Evolutionary conservation across 805 yeast genomes (phyloP), one percentile per base, ranked within the genome.

Genomic region (Ogataea naganishii): DNA sequence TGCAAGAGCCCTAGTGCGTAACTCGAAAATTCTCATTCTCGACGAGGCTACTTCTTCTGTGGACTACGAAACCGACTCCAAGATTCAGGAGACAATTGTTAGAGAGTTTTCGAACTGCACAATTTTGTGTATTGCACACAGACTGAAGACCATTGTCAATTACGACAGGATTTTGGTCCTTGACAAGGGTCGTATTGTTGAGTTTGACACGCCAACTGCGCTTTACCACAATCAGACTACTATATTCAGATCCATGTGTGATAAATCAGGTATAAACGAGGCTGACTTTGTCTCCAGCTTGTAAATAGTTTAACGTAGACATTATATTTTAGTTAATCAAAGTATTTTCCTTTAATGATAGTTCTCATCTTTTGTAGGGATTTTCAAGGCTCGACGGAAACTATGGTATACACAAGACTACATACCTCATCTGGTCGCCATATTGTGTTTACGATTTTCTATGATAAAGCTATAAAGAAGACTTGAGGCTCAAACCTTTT

Each of bases 11-110:
- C 54, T 78, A 29, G 80, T 75, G 18, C 65, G 80, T 33, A 62
- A 65, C 24, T 55, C 77, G 13, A 72, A 65, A 46, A 66, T 78
- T 24, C 51, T 78, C 29, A 66, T 79, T 24, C 51, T 78, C 41
- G 86, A 78, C 47, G 86, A 78, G 50, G 84, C 85, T 4, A 78
- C 86, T 0, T 73, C 83, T 1, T 66, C 74, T 17, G 84, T 78
- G 11, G 85, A 78, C 47, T 70, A 70, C 42, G 76, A 71, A 42
- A 77, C 85, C 0, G 86, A 78, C 47, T 54, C 65, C 14, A 64
- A 66, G 43, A 67, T 78, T 35, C 85, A 78, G 48, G 34, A 51
- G 0, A 72, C 78, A 5, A 75, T 78, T 35, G 64, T 58, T 1
- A 47, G 50, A 5, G 80, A 74, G 40, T 78, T 78, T 44, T 51